Evolutionary conservation across 768 basidiomycete species (phyloP).

Genomic region (Trametes cubensis): DNA sequence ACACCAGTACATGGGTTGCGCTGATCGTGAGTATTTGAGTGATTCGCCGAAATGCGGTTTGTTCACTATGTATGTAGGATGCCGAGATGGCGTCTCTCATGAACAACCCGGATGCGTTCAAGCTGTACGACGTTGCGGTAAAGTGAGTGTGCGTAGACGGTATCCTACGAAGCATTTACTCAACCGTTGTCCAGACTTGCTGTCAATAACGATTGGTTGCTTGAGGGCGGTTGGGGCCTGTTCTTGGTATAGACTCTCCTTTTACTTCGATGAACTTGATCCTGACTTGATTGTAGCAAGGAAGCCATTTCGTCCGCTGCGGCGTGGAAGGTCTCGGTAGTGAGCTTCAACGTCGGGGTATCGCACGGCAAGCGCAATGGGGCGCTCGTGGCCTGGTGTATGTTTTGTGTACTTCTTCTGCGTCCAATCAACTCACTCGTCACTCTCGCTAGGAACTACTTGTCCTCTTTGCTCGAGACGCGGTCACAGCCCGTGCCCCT

Average conservation of each 20-base stretch:
- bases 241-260: slow-evolving; percentile 50
- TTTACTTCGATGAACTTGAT: neutral
- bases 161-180: neutral
- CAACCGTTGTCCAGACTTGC: slow-evolving; percentile 48
- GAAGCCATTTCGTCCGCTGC: slow-evolving; percentile 65
- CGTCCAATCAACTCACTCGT: neutral
- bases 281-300: slow-evolving; percentile 50
- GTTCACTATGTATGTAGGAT: slow-evolving; percentile 46
- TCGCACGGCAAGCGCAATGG: slow-evolving; percentile 69
- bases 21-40: slow-evolving; percentile 49
- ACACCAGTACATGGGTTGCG: slow-evolving; percentile 67
- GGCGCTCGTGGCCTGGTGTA: slow-evolving; percentile 75
- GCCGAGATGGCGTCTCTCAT: slow-evolving; percentile 67
- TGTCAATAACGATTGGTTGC: slow-evolving; percentile 67
- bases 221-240: slow-evolving; percentile 72
- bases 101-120: slow-evolving; percentile 59
- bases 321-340: slow-evolving; percentile 67
- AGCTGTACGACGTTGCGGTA: slow-evolving; percentile 69
- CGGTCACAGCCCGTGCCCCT: slow-evolving; percentile 47
- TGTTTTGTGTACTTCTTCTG: slow-evolving; percentile 28
- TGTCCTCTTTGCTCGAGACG: slow-evolving; percentile 49
- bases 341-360: slow-evolving; percentile 68
- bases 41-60: neutral
- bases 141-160: slow-evolving; percentile 42
- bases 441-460: slow-evolving; percentile 44